Base-by-base conservation (phyloP, 192 early-diverging fungal genomes). In the Pilaira anomala region DNA sequence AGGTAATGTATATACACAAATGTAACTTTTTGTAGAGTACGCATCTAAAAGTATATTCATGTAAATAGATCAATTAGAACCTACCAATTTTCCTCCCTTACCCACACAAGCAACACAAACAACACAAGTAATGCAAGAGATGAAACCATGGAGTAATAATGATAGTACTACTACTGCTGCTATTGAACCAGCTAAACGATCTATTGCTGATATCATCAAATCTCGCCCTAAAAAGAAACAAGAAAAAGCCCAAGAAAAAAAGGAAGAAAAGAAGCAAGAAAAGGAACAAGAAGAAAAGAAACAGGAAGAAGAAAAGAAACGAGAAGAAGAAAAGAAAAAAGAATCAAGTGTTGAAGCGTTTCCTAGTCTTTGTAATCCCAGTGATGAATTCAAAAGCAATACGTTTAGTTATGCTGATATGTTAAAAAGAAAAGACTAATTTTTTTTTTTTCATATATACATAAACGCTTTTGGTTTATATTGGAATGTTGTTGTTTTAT, bases 401-500 rank as follows among this genome's bases (percentile, higher is more conserved):
- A 40, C 51, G 7, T 44, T 65, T 45, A 65, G 63, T 22, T 65
- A 65, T 55, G 63, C 63, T 30, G 63, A 65, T n/a, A 65, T 65
- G 52, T n/a, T 65, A 13, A 65, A 65, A 18, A 33, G 40, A 13
- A 54, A 65, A 16, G 21, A 25, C 42, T 21, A 26, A 22, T 18
- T 65, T 46, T 30, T 33, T 55, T 44, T 16, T 29, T 24, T 44
- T 63, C 3, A 2, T 13, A 14, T 44, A 7, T 53, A 19, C 7
- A 39, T 7, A 41, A 14, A 41, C 9, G 36, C n/a, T 33, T 18
- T 16, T 19, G 5, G 44, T 46, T 46, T 36, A 36, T 36, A 36
- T 36, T 36, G 11, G 11, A 36, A 36, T 36, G 33, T 9, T 9
- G 11, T 36, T 36, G 33, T 36, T 36, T 36, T 36, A 9, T 36